These are phyloP conservation scores for Pulicaria dysenterica DNA, from an alignment of 129 eudicot species.

Conservation along the genomic window DNA sequence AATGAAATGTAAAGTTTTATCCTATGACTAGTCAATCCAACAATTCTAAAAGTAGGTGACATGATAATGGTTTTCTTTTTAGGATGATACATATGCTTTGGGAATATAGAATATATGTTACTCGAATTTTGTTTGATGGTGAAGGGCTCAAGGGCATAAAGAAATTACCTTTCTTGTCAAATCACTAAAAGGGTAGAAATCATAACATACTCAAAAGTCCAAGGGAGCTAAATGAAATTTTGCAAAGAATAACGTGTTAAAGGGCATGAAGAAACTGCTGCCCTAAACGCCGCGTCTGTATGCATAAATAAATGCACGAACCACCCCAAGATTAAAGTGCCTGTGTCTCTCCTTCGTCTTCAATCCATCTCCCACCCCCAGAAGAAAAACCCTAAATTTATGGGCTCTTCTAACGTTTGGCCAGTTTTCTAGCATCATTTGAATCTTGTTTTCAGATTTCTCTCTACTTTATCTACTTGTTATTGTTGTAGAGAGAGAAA, in stretches of 20 bases:
- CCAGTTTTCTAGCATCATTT: constrained; percentile 13
- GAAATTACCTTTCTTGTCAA: too few relatives aligned
- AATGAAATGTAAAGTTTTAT: too few relatives aligned
- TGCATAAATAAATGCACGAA: constrained; percentile 17
- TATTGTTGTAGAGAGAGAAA: background rate
- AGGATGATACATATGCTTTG: too few relatives aligned
- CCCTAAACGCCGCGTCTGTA: constrained; percentile 29
- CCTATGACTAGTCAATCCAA: too few relatives aligned
- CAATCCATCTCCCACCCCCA: too few relatives aligned
- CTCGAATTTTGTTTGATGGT: too few relatives aligned
- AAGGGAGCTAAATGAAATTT: constrained; percentile 5
- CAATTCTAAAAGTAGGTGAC: too few relatives aligned
- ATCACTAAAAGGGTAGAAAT: background rate
- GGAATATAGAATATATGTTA: too few relatives aligned
- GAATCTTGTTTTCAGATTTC: background rate
- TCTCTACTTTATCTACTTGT: background rate
- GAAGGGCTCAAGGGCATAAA: too few relatives aligned
- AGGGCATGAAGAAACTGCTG: constrained; percentile 12
- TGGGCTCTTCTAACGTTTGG: constrained; percentile 46
- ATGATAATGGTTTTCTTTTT: too few relatives aligned
- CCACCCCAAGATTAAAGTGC: background rate
- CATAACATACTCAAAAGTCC: background rate
- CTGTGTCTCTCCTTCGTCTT: background rate
- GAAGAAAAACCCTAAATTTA: constrained; percentile 26
- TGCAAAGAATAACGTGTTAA: background rate